Evolutionary conservation across 2,329 filamentous ascomycete genomes (phyloP).

Genomic region (Amylocarpus encephaloides): DNA sequence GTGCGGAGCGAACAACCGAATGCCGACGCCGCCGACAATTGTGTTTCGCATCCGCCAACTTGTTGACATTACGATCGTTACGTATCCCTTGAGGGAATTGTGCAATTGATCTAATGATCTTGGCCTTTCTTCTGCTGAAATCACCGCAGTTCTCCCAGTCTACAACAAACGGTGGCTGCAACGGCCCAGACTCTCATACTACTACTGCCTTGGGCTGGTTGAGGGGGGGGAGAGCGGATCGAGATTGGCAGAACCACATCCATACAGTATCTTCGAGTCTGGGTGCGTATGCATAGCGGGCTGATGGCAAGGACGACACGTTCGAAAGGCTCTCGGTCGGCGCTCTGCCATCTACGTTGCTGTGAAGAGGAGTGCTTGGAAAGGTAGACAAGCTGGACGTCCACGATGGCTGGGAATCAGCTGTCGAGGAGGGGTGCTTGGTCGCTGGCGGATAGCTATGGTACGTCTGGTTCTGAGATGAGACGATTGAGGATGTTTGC

Average conservation of each 20-base stretch:
- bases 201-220: not conserved
- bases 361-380: not conserved
- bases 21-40: no score
- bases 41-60: no score
- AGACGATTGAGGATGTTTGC: not conserved
- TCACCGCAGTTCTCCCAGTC: no score
- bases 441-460: slow-evolving; percentile 31
- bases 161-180: no score
- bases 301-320: slow-evolving; percentile 12
- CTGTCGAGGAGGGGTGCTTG: slow-evolving; percentile 11
- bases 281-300: not conserved
- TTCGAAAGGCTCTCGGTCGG: slow-evolving; percentile 10
- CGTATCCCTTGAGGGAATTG: no score
- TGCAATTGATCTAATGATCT: not conserved
- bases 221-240: not conserved
- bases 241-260: no score
- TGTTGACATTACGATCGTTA: no score
- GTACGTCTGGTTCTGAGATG: slow-evolving; percentile 13
- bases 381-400: not conserved
- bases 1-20: no score
- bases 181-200: no score
- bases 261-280: not conserved
- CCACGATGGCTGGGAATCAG: not conserved
- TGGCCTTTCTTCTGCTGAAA: not conserved
- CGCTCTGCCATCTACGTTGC: slow-evolving; percentile 4